Base-by-base conservation (phyloP, 169 alveolate species). In the Cryptosporidium meleagridis region DNA sequence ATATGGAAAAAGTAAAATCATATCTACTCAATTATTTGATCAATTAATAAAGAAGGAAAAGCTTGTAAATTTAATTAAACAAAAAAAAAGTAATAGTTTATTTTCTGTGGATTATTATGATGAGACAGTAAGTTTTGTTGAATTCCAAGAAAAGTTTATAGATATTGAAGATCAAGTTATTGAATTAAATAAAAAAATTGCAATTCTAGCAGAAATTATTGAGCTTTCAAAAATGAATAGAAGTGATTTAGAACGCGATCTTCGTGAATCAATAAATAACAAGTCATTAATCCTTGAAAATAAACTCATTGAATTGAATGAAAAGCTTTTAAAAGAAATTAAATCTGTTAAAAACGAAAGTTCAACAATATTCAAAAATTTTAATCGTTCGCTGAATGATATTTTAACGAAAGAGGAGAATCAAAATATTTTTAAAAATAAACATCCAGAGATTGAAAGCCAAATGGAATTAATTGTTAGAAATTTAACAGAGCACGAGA, bases 181-280 rank as follows among this genome's bases (percentile, higher is more conserved):
- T 29, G 71, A 16, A 26, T 29, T 73, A 23, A 73, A 73, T 31
- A 52, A 73, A 31, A 73, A 73, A 35, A 55, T 73, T n/a, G 70
- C 67, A 9, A 53, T 55, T 55, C 8, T 73, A 8, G 41, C 70
- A 18, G 55, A 73, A 16, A 37, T 58, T 35, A 73, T 55, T 55
- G 55, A 59, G 21, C 12, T 52, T 37, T 16, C 33, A 21, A 59
- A 21, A n/a, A 53, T 21, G 7, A 73, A 51, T 18, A 14, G 6
- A 23, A 73, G 23, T 10, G 5, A 73, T 33, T 16, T 16, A 37
- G 68, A 55, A 73, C 55, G 18, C 21, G 55, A 53, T 41, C 5
- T 69, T 21, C 58, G 33, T 4, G 84, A 69, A 9, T 69, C 41
- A 39, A 69, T 41, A n/a, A n/a, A 69, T 16, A 44, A 69, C 18